Conservation (phyloP, 2,329 filamentous ascomycete species). For the Fusarium floridanum region DNA sequence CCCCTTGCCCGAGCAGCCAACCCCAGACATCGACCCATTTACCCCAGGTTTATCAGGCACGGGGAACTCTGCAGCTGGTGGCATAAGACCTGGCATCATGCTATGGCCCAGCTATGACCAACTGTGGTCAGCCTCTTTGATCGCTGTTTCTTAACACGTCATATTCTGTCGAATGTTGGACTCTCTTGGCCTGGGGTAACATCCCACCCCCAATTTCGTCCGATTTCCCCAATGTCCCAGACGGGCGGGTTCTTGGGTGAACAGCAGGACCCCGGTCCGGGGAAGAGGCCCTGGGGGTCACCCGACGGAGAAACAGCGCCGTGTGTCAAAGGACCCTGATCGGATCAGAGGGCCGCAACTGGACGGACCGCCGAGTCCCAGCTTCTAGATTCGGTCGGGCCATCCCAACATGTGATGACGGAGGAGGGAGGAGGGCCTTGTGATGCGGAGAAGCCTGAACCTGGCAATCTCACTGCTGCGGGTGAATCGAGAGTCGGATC, state of each 20-base stretch:
- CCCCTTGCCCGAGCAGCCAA: slow-evolving; percentile 17
- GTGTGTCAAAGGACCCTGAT: slow-evolving; percentile 21
- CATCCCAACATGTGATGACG: slow-evolving; percentile 36
- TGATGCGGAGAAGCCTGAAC: slow-evolving; percentile 43
- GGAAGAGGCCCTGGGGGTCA: slow-evolving; percentile 24
- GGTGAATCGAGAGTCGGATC: slow-evolving; percentile 38
- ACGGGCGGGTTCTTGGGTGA: slow-evolving; percentile 26
- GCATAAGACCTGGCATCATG: slow-evolving; percentile 37
- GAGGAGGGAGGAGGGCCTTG: slow-evolving; percentile 21
- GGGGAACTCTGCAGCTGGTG: slow-evolving; percentile 19
- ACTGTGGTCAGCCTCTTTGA: slow-evolving; percentile 9
- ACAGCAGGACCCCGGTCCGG: slow-evolving; percentile 21
- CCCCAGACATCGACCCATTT: slow-evolving; percentile 21
- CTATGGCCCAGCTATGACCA: slow-evolving; percentile 6
- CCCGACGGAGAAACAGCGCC: slow-evolving; percentile 42
- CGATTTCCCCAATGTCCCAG: slow-evolving; percentile 39
- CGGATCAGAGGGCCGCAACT: slow-evolving; percentile 41
- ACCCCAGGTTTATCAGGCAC: slow-evolving; percentile 34
- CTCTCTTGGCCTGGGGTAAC: slow-evolving; percentile 3
- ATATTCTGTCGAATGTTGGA: slow-evolving; percentile 15
- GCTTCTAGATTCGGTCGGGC: slow-evolving; percentile 33
- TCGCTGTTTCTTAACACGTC: slow-evolving; percentile 18
- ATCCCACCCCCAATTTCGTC: slow-evolving; percentile 33
- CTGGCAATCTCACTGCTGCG: slow-evolving; percentile 36
- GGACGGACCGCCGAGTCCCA: slow-evolving; percentile 19